Conservation (phyloP, 169 alveolate species). For the Fabrea salina region DNA sequence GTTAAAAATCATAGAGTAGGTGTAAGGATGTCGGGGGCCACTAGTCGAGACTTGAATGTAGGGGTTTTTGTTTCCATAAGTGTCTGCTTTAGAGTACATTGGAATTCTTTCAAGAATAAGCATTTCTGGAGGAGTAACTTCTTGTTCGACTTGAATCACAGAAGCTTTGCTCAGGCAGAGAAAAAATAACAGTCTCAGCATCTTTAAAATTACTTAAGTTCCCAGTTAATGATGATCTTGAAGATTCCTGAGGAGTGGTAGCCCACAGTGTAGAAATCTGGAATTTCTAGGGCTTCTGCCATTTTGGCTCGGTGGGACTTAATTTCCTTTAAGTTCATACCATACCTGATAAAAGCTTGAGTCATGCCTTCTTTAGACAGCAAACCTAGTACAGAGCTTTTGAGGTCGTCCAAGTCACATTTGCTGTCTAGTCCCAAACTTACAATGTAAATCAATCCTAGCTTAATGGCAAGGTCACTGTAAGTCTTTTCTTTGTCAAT, state of each 20-base stretch:
- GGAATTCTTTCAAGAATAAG: not conserved
- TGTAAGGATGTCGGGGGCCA: not conserved
- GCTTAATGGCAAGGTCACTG: not conserved
- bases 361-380: not conserved
- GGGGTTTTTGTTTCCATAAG: not conserved
- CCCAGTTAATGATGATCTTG: not conserved
- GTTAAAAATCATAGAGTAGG: not conserved
- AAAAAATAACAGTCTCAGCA: no score
- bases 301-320: not conserved
- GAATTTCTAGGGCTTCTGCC: not conserved
- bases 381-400: not conserved
- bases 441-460: not conserved
- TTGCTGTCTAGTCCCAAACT: not conserved
- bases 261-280: not conserved
- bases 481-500: not conserved
- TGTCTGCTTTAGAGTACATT: not conserved
- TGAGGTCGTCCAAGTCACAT: not conserved
- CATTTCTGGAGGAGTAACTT: not conserved
- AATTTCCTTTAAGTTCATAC: constrained; percentile 3
- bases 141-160: not conserved
- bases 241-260: not conserved
- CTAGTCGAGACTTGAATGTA: no score
- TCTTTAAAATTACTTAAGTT: not conserved
- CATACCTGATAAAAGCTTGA: not conserved
- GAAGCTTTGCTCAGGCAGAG: no score